A percentile compares a stretch with the other conserved stretches of the same genome.
Evolutionary conservation across 2,329 filamentous ascomycete genomes (phyloP).

Genomic region (Aspergillus cejpii): DNA sequence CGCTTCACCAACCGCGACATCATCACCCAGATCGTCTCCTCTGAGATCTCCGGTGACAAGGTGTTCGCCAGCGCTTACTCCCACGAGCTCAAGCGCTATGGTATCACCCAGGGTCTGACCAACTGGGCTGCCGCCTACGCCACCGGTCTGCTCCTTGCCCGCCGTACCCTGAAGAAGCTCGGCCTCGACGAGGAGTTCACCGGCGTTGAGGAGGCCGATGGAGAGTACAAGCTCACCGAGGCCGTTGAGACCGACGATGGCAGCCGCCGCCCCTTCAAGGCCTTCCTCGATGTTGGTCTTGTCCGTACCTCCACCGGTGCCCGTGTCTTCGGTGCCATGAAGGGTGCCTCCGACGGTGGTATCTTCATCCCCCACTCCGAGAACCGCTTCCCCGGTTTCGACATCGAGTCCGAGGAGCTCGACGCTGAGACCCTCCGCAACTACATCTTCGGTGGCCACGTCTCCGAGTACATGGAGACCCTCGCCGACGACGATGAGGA

Average conservation of each 20-base stretch:
- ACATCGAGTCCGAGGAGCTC: constrained; percentile 96
- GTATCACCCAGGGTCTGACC: constrained; percentile 96
- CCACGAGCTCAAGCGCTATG: constrained; percentile 96
- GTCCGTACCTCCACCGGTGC: constrained; percentile 95
- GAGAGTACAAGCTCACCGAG: constrained; percentile 94
- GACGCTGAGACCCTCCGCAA: constrained; percentile 94
- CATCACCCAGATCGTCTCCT: constrained; percentile 93
- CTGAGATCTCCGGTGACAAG: constrained; percentile 97
- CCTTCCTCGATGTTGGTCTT: constrained; percentile 96
- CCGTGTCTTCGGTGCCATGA: constrained; percentile 98
- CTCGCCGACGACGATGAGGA: constrained; percentile 99
- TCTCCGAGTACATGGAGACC: constrained; percentile 99
- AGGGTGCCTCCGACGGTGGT: constrained; percentile 97
- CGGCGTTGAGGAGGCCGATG: constrained; percentile 94
- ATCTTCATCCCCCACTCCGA: constrained; percentile 96
- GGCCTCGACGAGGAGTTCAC: constrained; percentile 85
- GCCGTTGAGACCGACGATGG: constrained; percentile 83
- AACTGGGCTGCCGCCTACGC: constrained; percentile 99
- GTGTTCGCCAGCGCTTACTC: constrained; percentile 87
- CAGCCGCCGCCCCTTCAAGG: constrained; percentile 95
- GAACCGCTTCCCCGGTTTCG: constrained; percentile 98
- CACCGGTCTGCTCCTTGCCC: constrained; percentile 92
- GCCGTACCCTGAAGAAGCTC: constrained; percentile 95
- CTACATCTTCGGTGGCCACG: constrained; percentile 98
- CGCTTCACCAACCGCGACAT: constrained; percentile 99